Conservation (phyloP, 2,329 filamentous ascomycete species). For the Aspergillus melleus region DNA sequence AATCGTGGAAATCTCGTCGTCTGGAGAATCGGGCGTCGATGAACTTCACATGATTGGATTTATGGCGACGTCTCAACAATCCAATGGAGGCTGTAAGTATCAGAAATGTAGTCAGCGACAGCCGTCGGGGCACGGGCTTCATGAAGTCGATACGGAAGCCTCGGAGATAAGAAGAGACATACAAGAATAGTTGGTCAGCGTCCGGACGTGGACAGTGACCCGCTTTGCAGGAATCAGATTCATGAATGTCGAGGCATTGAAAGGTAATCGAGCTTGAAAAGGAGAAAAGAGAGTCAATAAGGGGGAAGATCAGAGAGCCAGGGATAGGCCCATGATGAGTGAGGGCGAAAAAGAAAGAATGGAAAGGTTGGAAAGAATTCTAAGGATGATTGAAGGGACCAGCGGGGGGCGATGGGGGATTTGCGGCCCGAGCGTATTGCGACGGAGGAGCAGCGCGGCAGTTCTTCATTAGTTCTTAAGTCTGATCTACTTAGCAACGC, state of each 20-base stretch:
- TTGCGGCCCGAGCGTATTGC: constrained; percentile 11
- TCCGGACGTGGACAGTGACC: constrained; percentile 41
- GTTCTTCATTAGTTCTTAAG: background rate
- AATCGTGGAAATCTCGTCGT: constrained; percentile 76
- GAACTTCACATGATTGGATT: constrained; percentile 19
- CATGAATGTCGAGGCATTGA: constrained; percentile 37
- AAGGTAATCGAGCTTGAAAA: constrained; percentile 12
- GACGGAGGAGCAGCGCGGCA: constrained; percentile 15
- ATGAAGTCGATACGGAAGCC: constrained; percentile 9
- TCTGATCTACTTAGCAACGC: too few species aligned
- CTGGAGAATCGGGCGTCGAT: constrained; percentile 15
- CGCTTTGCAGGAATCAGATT: constrained; percentile 39
- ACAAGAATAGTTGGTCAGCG: constrained; percentile 40
- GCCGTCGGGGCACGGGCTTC: background rate
- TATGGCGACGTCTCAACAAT: constrained; percentile 26
- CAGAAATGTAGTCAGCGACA: background rate
- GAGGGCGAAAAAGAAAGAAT: constrained; percentile 1
- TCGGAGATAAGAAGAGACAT: constrained; percentile 25
- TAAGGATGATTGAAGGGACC: background rate
- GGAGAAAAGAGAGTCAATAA: constrained; percentile 6
- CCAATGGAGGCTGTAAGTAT: constrained; percentile 33
- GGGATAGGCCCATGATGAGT: constrained; percentile 1
- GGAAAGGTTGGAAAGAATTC: background rate
- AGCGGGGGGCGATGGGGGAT: constrained; percentile 17
- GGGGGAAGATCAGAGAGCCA: background rate